Base-by-base conservation (phyloP, 2,329 filamentous ascomycete genomes). In the Aschersonia sp. region DNA sequence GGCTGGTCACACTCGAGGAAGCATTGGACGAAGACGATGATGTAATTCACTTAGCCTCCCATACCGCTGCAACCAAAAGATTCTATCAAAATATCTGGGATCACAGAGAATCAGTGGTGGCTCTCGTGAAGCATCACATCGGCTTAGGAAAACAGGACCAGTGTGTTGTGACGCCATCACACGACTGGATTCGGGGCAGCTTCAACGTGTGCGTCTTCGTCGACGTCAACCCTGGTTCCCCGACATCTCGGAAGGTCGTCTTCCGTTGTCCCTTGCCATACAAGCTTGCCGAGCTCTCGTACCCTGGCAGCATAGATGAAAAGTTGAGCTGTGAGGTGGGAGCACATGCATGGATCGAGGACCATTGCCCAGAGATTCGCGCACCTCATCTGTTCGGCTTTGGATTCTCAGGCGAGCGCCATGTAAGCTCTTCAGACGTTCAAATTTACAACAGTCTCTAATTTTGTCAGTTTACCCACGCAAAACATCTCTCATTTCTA, bases 281-380 rank as follows among this genome's bases (percentile, higher is more conserved):
- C 40, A 53, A 50, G 41, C 50, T 56, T 31, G 51, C 53, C 43
- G 54, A 55, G 35, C 3, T 31, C 5, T 30, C n/a, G 10, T 49
- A 54, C 35, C 53, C 55, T 3, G 59, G 61, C 42, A 62, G 53
- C 1, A 49, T 62, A 6, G 57, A 64, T 43, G 59, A 63, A 47
- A 64, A 64, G 50, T 44, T 64, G 20, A 52, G 59, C 43, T 59
- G 53, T 43, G 60, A 65, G 52, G 57, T 59, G 5, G 61, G 56
- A 51, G 53, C 55, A 20, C 63, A 61, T 48, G 51, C 51, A 6
- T 64, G 59, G 61, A 59, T 65, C 46, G 55, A 62, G 48, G 47
- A 61, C 38, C 28, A 56, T 43, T 64, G 55, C 50, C 48, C 55
- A 31, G 50, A 60, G 44, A 55, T 63, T 31, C 56, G 50, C 7